Evolutionary conservation across 768 basidiomycete species (phyloP).

Genomic region (Mrakia gelida): DNA sequence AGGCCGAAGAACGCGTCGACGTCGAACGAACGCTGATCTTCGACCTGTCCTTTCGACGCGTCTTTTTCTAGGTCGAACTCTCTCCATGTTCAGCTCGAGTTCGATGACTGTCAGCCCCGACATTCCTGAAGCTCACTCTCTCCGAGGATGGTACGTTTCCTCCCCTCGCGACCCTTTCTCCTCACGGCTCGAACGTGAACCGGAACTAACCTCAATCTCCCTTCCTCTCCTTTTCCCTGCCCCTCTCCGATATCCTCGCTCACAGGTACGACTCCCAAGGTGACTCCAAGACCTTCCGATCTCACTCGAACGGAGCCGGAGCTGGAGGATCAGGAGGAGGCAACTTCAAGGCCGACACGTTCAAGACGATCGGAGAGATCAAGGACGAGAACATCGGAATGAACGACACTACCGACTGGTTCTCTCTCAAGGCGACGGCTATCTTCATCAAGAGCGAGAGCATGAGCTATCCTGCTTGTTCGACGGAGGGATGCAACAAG

Average conservation of each 20-base stretch:
- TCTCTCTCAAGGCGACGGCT: constrained; percentile 74
- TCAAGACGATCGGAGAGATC: constrained; percentile 70
- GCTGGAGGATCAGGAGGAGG: constrained; percentile 44
- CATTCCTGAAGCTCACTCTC: constrained; percentile 75
- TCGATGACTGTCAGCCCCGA: constrained; percentile 84
- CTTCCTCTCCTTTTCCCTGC: background rate
- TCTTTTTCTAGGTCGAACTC: constrained; percentile 58
- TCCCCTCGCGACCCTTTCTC: background rate
- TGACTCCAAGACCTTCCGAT: constrained; percentile 59
- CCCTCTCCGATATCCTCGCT: background rate
- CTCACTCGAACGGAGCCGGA: constrained; percentile 54
- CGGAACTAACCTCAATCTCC: background rate
- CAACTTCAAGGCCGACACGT: constrained; percentile 40
- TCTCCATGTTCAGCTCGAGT: constrained; percentile 77
- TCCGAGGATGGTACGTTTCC: constrained; percentile 72
- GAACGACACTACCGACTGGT: constrained; percentile 73
- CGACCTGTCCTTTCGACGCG: background rate
- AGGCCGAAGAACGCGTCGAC: background rate
- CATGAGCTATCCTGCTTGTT: constrained; percentile 85
- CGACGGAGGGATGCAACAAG: constrained; percentile 73
- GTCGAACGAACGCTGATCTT: background rate
- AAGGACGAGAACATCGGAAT: constrained; percentile 71
- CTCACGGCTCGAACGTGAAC: background rate
- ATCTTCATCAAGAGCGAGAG: constrained; percentile 75
- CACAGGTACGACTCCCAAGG: constrained; percentile 71